phyloP scores from a whole-genome alignment of 495 filamentous ascomycete genomes.

The Neurospora pannonica region DNA sequence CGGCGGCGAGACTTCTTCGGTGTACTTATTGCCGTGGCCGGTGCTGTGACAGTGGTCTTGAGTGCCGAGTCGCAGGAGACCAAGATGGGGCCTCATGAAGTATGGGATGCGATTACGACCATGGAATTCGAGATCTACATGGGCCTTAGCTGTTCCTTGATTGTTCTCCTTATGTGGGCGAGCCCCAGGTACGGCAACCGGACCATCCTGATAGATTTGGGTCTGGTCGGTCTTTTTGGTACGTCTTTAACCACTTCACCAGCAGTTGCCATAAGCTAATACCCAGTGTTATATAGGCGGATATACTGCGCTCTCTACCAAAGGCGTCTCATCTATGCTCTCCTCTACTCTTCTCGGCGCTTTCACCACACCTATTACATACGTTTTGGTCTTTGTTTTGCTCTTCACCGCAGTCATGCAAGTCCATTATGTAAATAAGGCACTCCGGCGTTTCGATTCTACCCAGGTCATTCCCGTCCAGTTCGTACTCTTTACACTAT shows the following conservation, averaged over 20 bases:
- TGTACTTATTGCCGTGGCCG: slow-evolving; percentile 71
- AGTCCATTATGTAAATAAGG: slow-evolving; percentile 91
- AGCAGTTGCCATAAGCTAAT: not conserved
- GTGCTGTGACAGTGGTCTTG: slow-evolving; percentile 86
- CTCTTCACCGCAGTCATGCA: slow-evolving; percentile 84
- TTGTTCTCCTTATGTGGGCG: slow-evolving; percentile 66
- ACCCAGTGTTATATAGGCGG: slow-evolving; percentile 51
- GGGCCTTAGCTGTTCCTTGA: slow-evolving; percentile 61
- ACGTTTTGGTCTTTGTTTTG: slow-evolving; percentile 67
- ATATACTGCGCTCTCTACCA: slow-evolving; percentile 92
- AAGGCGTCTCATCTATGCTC: slow-evolving; percentile 89
- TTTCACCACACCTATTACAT: slow-evolving; percentile 85
- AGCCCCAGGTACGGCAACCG: slow-evolving; percentile 71
- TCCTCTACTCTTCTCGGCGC: slow-evolving; percentile 79
- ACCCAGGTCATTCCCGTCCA: slow-evolving; percentile 96
- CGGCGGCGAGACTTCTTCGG: slow-evolving; percentile 80
- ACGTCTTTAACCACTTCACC: slow-evolving; percentile 20
- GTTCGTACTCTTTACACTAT: slow-evolving; percentile 93
- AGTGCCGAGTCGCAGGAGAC: slow-evolving; percentile 85
- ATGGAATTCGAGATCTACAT: slow-evolving; percentile 90
- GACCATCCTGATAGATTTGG: slow-evolving; percentile 88
- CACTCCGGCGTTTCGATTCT: slow-evolving; percentile 87
- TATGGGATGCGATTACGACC: slow-evolving; percentile 79
- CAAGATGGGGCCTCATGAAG: slow-evolving; percentile 82
- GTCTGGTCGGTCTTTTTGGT: slow-evolving; percentile 89